Base-by-base conservation (phyloP, 805 yeast genomes). In the Teunomyces gatunensis region DNA sequence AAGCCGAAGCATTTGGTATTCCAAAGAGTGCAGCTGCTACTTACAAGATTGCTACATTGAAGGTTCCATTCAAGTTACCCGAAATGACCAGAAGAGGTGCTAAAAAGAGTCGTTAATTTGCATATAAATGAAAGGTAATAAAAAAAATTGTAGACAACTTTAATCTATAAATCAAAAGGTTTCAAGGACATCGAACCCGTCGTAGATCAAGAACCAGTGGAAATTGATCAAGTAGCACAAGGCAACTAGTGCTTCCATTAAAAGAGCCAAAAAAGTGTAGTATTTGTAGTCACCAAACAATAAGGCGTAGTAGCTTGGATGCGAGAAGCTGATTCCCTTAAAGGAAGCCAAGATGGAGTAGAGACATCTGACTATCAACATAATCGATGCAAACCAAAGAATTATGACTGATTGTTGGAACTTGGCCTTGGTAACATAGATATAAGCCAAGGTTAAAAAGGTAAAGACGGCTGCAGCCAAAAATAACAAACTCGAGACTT, bases 1-100 rank as follows among this genome's bases (percentile, higher is more conserved):
- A 85, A 67, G 89, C 89, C 32, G 89, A 84, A 58, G 85, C 85
- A 3, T 77, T 83, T 54, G 86, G 85, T 27, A 75, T 86, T 49
- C 80, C 86, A 43, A 84, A 79, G 65, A 67, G 77, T 45, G 71
- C 77, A 46, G 84, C 84, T 11, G 64, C 80, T 7, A 75, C 81
- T 33, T 85, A 86, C 68, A 89, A 89, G 67, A 74, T 92, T 55
- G 98, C 97, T 2, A 68, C 80, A 13, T 77, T 94, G 66, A 84
- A 80, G 64, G 96, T 90, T 28, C 99, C 99, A 34, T 87, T 94
- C 70, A 84, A 82, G 63, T 73, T 89, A 44, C 99, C 99, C 6
- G 92, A 87, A 57, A 77, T 87, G 77, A 78, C 84, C 9, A 82
- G 84, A 72, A 77, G 87, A 60, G 83, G 83, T 23, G 40, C 40